Evolutionary conservation across 2,329 filamentous ascomycete genomes (phyloP), one percentile per base, ranked within the genome.

Genomic region (Pseudogymnoascus sp.): DNA sequence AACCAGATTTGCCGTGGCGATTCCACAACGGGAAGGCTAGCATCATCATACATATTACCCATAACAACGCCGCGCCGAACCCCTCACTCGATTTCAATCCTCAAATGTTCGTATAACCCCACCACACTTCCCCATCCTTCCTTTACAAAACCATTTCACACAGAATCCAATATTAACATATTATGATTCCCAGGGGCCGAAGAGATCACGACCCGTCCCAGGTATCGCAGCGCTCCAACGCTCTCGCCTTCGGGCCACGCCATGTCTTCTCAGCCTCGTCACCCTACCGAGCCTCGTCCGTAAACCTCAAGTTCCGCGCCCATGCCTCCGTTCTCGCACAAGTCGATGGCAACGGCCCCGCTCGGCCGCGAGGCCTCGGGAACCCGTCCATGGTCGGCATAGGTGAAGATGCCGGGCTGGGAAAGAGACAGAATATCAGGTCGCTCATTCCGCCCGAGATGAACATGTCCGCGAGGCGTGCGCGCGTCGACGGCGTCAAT

Each of bases 181-280:
- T 30, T 30, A 58, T 58, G 54, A 20, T 38, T 58, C 7, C n/a
- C 54, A 58, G 54, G 54, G 34, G 30, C 54, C 54, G 62, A 30
- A 64, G 62, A 59, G 64, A 64, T 32, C 50, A 57, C 8, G 63
- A 64, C 20, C 59, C 62, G 18, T 57, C 64, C 28, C 57, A 59
- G 18, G 22, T 65, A 34, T 62, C 64, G 18, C 64, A 65, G 18
- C 61, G 62, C 25, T 63, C 63, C 35, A 66, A 66, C 61, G 62
- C 62, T 35, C 62, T 65, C 38, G 62, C 61, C 25, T 64, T 64
- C 59, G 61, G 63, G 58, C 62, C 62, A 34, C 62, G 61, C 25
- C 59, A 65, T 50, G 58, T 61, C 34, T 41, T 65, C 18, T 28
- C 59, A 32, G 37, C 63, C 16, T 63, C 63, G 16, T 58, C 61